Base-by-base conservation (phyloP, 75 land plant species). In the Cryptomeria japonica region DNA sequence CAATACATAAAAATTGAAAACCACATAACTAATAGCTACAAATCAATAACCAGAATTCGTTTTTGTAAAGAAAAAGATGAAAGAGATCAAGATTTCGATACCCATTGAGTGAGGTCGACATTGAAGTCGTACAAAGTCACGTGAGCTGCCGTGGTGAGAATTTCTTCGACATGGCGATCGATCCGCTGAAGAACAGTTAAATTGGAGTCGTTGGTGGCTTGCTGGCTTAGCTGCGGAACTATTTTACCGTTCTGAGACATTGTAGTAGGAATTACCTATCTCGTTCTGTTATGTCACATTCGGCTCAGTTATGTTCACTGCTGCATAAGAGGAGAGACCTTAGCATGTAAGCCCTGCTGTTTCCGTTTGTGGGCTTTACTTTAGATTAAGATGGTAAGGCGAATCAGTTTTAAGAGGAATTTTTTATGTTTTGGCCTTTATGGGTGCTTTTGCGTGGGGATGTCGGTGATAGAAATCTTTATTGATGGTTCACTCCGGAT, bases 211-310 rank as follows among this genome's bases (percentile, higher is more conserved):
- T 89, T 92, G 64, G 93, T 92, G 80, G 90, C 92, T 83, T 92
- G 90, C 90, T 92, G 93, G 87, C 92, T 89, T 61, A 91, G 86
- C 89, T 90, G 91, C 36, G 92, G 92, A 78, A 92, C 87, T 78
- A 92, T 88, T 79, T 92, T 92, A 42, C 92, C 93, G 73, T 87
- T 92, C 90, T 91, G 93, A 86, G 90, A 92, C 93, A 92, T 92
- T 34, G 55, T 51, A 13, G 0, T 51, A 12, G 16, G 55, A 14
- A 14, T 51, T 14, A 14, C 15, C 16, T 13, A 15, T 51, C 55
- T 51, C 55, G 3, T 28, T 64, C n/a, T 64, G 70, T 64, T 64
- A 25, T 22, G n/a, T 22, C 9, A 64, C 70, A 64, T 64, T 64
- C 70, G 9, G n/a, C n/a, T 64, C n/a, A 25, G 28, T 64, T 64